Percentiles rank a stretch among this genome's conserved stretches.
phyloP scores from a whole-genome alignment of 768 basidiomycete species.

The Phaeolepiota aurea region DNA sequence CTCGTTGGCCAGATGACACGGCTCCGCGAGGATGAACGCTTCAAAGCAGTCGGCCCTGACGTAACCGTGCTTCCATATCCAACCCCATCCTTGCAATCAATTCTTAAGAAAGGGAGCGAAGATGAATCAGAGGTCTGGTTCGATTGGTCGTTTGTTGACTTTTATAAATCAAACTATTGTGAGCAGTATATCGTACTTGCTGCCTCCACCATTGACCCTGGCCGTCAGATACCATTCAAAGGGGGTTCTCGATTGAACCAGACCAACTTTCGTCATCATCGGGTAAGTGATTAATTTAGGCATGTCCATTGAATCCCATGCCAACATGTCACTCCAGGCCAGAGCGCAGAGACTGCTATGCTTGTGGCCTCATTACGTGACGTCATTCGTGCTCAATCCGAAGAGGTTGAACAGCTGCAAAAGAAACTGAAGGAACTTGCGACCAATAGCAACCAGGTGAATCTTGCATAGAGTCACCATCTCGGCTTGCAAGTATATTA shows the following conservation, averaged over 20 bases:
- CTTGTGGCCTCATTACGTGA: slow-evolving; percentile 80
- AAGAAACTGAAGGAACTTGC: slow-evolving; percentile 39
- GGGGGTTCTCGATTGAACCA: slow-evolving; percentile 63
- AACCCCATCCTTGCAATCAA: slow-evolving; percentile 21
- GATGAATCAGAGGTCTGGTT: slow-evolving; percentile 92
- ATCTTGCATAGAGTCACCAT: not conserved
- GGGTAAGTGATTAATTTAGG: slow-evolving; percentile 28
- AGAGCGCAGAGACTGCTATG: slow-evolving; percentile 70
- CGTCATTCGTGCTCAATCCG: slow-evolving; percentile 73
- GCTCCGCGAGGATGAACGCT: slow-evolving; percentile 86
- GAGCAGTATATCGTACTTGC: slow-evolving; percentile 16
- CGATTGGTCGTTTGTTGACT: slow-evolving; percentile 97
- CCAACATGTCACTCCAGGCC: slow-evolving; percentile 28
- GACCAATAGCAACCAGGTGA: slow-evolving; percentile 11
- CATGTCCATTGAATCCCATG: slow-evolving; percentile 3
- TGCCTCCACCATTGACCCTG: slow-evolving; percentile 1
- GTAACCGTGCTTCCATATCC: slow-evolving; percentile 59
- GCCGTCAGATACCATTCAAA: slow-evolving; percentile 62
- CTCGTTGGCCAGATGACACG: slow-evolving; percentile 82
- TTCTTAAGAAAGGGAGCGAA: slow-evolving; percentile 26
- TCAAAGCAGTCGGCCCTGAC: slow-evolving; percentile 86
- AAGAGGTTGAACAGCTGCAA: slow-evolving; percentile 68
- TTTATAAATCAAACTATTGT: slow-evolving; percentile 99
- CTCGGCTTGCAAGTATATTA: not conserved
- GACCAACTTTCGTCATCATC: slow-evolving; percentile 52